Evolutionary conservation across 306 rosid genomes (phyloP), one percentile per base, ranked within the genome.

Genomic region (Dicorynia guianensis): DNA sequence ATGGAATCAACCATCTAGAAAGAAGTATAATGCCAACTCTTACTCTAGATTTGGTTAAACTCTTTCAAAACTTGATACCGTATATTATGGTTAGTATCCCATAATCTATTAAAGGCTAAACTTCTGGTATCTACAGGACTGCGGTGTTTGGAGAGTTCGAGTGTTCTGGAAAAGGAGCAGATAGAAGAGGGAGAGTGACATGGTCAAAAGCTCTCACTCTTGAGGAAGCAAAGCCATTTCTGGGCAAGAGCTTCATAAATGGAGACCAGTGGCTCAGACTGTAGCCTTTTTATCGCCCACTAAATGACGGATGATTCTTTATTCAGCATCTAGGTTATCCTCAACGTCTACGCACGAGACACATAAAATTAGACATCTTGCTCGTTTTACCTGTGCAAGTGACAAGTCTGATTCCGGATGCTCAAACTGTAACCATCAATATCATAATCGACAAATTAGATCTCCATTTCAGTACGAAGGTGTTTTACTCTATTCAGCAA

Each of bases 1-100:
- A 66, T 94, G 97, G 97, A 69, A 85, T 62, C 83, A 76, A 38
- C 89, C 96, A n/a, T 70, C 87, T 0, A 94, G 98, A 78, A 79
- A 86, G 65, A 87, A 67, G 96, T 91, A 88, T 15, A 35, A 33
- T 33, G 35, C 10, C 34, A n/a, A 10, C 25, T 62, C 17, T 58
- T 19, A 15, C 30, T 2, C 62, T 44, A 56, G 15, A 67, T 69
- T 73, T 52, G 34, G 53, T 34, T 39, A 8, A 9, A 30, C 13
- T 71, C 11, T 35, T 67, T 2, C 19, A 18, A 20, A 62, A 47
- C 1, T 1, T 25, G 30, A 25, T 25, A 25, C 30, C 2, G 2
- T 25, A 25, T 25, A 25, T 25, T 25, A 25, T 25, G 30, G 2
- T 25, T 25, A 25, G 2, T 25, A 25, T 25, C 30, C 30, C 30